Evolutionary conservation across 345 rosid species (phyloP), one percentile per base, ranked within the genome.

Genomic region (Arabidopsis suecica): DNA sequence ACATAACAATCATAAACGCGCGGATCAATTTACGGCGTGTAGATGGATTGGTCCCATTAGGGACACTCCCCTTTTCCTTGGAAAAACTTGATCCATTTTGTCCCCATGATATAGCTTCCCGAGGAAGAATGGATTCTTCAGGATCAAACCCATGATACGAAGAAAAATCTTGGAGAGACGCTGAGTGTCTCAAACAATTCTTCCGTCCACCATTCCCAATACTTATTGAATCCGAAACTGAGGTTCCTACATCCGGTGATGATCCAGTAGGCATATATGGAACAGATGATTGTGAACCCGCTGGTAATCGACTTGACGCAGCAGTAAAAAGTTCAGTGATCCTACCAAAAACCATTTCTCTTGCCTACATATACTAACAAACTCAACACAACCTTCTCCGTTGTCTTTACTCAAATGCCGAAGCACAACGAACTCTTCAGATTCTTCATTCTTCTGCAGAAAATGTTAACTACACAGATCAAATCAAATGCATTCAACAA

Each of bases 131-230:
- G 18, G 81, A 79, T 47, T 83, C 86, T 71, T 92, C 97, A 4
- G 86, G 83, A 84, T 84, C 88, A 81, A 84, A 71, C 7, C 78
- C 83, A 42, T 56, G 74, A 69, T 87, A 89, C 0, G 88, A 74
- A 30, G 99, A 80, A 61, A 95, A 88, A 74, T 95, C 99, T 74
- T 92, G 99, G 40, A 95, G 97, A 51, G 99, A 95, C 0, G 98
- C 82, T 0, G 99, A 88, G 36, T 82, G 91, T 50, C 93, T 84
- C 82, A 95, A 57, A 79, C 71, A 81, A 60, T 82, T 86, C 81
- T 87, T 89, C 11, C 54, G 73, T 23, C 82, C 88, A 64, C 82
- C 78, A 66, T 74, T 82, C 22, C 73, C 71, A 60, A 80, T 74
- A 78, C 74, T 73, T 74, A 74, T 80, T 1, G 78, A 66, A 67